A percentile compares a stretch with the other conserved stretches of the same genome.
Conservation (phyloP, 176 grass and related monocot genomes). For the Cenchrus fungigraminus region DNA sequence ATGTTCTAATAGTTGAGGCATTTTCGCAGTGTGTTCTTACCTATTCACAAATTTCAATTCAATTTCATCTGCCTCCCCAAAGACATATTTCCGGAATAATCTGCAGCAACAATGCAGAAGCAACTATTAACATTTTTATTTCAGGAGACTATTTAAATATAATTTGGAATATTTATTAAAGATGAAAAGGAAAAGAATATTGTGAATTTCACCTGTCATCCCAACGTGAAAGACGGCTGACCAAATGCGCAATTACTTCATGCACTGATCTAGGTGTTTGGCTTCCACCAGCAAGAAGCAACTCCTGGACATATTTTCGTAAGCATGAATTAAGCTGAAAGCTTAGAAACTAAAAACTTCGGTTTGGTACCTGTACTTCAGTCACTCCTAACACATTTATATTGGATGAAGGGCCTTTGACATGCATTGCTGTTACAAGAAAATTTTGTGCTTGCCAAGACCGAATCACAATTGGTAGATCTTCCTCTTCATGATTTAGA, state of each 20-base stretch:
- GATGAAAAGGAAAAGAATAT: background rate
- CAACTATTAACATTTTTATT: conserved; percentile 5
- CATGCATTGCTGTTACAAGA: conserved; percentile 85
- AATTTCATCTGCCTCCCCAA: conserved; percentile 98
- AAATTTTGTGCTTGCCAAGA: conserved; percentile 96
- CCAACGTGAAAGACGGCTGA: conserved; percentile 87
- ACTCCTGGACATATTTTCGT: conserved; percentile 63
- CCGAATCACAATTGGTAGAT: conserved; percentile 91
- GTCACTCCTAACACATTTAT: conserved; percentile 96
- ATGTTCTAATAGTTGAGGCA: background rate
- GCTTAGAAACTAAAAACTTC: conserved; percentile 1
- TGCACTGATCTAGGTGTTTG: conserved; percentile 83
- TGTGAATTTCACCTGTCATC: conserved; percentile 72
- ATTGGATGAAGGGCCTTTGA: conserved; percentile 79
- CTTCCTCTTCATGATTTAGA: conserved; percentile 78
- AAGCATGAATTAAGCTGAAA: conserved; percentile 30
- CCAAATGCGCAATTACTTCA: conserved; percentile 95
- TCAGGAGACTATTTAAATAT: conserved; percentile 3
- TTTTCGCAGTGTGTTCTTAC: conserved; percentile 43
- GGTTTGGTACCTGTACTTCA: conserved; percentile 86
- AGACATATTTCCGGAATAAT: conserved; percentile 91
- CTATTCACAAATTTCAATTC: conserved; percentile 99
- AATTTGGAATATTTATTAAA: background rate
- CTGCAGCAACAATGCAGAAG: conserved; percentile 53
- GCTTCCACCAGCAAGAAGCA: conserved; percentile 92